Evolutionary conservation across 2,329 filamentous ascomycete species (phyloP).

Genomic region (Hypoxylon sp.): DNA sequence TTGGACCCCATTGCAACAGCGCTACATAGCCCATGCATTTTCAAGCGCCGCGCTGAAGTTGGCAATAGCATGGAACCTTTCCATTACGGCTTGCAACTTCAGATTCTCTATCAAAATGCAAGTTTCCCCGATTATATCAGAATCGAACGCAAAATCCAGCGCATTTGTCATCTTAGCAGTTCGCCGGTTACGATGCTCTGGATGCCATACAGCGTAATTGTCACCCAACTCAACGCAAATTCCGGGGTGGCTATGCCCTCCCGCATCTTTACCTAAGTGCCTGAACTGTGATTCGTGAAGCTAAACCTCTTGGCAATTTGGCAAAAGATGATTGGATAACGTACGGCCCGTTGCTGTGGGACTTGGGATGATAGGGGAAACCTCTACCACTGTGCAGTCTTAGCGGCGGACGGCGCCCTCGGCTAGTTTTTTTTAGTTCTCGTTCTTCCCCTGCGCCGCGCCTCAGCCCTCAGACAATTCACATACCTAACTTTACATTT

Average conservation of each 20-base stretch:
- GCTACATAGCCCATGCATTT: conserved; percentile 11
- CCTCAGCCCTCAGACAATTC: conserved; percentile 25
- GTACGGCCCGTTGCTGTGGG: conserved; percentile 38
- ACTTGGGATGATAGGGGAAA: conserved; percentile 29
- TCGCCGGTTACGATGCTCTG: conserved; percentile 14
- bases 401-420: conserved; percentile 36
- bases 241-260: conserved; percentile 24
- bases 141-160: conserved; percentile 7
- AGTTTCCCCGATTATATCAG: conserved; percentile 15
- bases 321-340: conserved; percentile 33
- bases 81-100: conserved; percentile 27
- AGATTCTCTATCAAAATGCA: conserved; percentile 11
- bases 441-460: conserved; percentile 37
- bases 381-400: conserved; percentile 1
- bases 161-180: conserved; percentile 17
- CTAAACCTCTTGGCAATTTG: conserved; percentile 30
- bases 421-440: conserved; percentile 35
- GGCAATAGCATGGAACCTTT: conserved; percentile 22
- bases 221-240: conserved; percentile 25
- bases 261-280: conserved; percentile 13
- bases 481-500: conserved; percentile 3
- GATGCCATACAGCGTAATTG: conserved; percentile 18
- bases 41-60: conserved; percentile 18
- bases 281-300: conserved; percentile 30
- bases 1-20: conserved; percentile 19